These are phyloP conservation scores for Cryphonectria radicalis DNA, from an alignment of 2,329 filamentous ascomycete species.

Conservation along the genomic window DNA sequence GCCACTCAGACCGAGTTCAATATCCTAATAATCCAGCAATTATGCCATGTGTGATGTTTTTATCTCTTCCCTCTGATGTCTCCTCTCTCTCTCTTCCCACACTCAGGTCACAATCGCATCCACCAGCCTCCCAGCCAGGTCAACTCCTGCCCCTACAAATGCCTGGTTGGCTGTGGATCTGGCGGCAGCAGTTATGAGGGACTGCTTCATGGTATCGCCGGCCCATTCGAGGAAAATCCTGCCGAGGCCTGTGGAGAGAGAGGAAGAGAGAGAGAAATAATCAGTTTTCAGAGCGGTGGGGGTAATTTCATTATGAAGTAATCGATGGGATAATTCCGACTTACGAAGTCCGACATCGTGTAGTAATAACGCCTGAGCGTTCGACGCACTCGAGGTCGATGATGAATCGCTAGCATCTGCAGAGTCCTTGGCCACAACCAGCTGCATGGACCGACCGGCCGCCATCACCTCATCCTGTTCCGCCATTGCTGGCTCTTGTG, in stretches of 20 bases:
- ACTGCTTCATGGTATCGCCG: constrained; percentile 28
- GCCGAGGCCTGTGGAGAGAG: constrained; percentile 15
- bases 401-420: not conserved
- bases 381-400: constrained; percentile 3
- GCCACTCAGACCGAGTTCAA: too few relatives aligned
- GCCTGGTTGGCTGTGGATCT: constrained; percentile 11
- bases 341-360: constrained; percentile 18
- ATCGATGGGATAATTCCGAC: not conserved
- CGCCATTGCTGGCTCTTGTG: not conserved
- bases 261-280: not conserved
- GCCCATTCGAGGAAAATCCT: constrained; percentile 27
- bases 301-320: too few relatives aligned
- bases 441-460: not conserved
- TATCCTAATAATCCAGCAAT: too few relatives aligned
- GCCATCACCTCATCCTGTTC: not conserved
- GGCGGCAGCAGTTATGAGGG: constrained; percentile 14
- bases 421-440: not conserved
- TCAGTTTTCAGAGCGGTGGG: too few relatives aligned
- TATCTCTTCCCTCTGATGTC: not conserved
- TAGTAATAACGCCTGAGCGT: constrained; percentile 5
- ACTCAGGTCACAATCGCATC: constrained; percentile 14
- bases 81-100: too few relatives aligned
- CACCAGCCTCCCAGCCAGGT: constrained; percentile 11
- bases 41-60: too few relatives aligned
- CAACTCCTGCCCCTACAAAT: constrained; percentile 7